These are phyloP conservation scores for Gynochthodes officinalis DNA, from an alignment of 257 asterid species.

Conservation along the genomic window DNA sequence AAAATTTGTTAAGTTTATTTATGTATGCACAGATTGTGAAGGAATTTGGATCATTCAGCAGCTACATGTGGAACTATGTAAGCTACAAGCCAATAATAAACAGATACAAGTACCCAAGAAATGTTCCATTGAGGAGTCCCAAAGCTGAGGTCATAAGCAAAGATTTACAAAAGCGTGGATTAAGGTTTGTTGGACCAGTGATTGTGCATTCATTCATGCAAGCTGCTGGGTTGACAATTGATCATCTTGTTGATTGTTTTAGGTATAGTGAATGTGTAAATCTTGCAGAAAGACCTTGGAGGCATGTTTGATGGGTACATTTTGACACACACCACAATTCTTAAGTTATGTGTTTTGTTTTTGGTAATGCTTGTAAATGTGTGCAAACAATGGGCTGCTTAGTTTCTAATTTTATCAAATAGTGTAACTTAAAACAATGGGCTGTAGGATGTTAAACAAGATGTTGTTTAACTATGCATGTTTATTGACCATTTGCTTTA, in stretches of 20 bases:
- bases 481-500: too few relatives aligned
- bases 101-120: slow-evolving; percentile 59
- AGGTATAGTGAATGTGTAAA: slow-evolving; percentile 65
- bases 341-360: background rate
- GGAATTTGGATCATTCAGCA: slow-evolving; percentile 81
- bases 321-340: too few relatives aligned
- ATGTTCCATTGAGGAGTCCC: slow-evolving; percentile 78
- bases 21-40: slow-evolving; percentile 44
- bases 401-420: background rate
- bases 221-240: slow-evolving; percentile 81
- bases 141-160: slow-evolving; percentile 88
- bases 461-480: too few relatives aligned
- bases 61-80: slow-evolving; percentile 76
- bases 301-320: slow-evolving; percentile 60
- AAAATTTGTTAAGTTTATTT: background rate
- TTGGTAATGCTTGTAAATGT: background rate
- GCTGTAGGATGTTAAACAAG: too few relatives aligned
- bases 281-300: slow-evolving; percentile 96
- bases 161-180: slow-evolving; percentile 72
- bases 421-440: too few relatives aligned
- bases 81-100: slow-evolving; percentile 77
- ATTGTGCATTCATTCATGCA: slow-evolving; percentile 89
- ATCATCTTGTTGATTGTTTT: slow-evolving; percentile 78
- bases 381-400: background rate
- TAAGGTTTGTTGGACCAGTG: slow-evolving; percentile 86